phyloP scores from a whole-genome alignment of 768 basidiomycete genomes.

The Termitomyces sp. region DNA sequence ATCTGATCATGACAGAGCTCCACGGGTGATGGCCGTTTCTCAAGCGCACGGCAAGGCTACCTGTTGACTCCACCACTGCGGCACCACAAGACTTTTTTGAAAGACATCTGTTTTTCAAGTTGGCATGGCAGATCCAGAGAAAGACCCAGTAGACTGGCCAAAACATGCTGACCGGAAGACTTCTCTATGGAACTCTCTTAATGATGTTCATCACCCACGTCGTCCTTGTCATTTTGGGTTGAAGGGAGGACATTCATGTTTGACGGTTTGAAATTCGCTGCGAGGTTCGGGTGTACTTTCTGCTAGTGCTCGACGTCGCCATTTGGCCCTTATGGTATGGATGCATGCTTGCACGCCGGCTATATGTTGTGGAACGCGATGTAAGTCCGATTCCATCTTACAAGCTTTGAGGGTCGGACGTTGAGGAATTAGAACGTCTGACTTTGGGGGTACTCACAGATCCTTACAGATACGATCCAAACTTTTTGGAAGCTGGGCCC shows the following conservation, averaged over 20 bases:
- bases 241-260: slow-evolving; percentile 7
- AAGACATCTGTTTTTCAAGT: too few species aligned
- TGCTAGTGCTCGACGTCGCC: neutral
- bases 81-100: too few species aligned
- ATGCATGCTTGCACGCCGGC: neutral
- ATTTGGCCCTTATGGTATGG: neutral
- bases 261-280: slow-evolving; percentile 24
- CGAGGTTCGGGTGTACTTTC: slow-evolving; percentile 24
- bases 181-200: too few species aligned
- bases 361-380: neutral
- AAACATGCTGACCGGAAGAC: too few species aligned
- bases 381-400: neutral
- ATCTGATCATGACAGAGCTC: too few species aligned
- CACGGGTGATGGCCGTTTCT: too few species aligned
- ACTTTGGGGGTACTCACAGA: neutral
- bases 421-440: neutral
- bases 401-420: slow-evolving; percentile 3
- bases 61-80: too few species aligned
- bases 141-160: too few species aligned
- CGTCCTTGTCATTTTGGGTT: slow-evolving; percentile 6
- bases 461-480: slow-evolving; percentile 1
- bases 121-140: too few species aligned
- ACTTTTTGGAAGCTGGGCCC: neutral
- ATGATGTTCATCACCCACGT: too few species aligned
- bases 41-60: too few species aligned